Evolutionary conservation across 352 stramenopile genomes (phyloP), one percentile per base, ranked within the genome.

Genomic region (Phytopythium ostracodes): DNA sequence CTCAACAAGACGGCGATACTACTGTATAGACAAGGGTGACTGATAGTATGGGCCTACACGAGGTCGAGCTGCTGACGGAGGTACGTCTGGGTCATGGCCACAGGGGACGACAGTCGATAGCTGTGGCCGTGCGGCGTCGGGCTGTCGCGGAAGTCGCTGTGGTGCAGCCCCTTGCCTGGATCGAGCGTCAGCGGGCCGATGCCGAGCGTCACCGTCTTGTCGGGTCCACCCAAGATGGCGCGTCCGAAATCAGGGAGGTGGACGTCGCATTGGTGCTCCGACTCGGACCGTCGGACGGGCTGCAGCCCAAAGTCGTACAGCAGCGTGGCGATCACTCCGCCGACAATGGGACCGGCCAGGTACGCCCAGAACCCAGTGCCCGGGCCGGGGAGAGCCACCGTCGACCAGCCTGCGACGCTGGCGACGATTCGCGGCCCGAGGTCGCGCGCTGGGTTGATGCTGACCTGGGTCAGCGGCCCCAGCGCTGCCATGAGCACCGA

Each of bases 371-470:
- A 86, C 31, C 67, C 76, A 44, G 74, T 67, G 25, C 65, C 65
- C 9, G 79, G 81, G 24, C 85, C 76, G 11, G 71, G 75, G 15
- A 82, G 46, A 6, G 70, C 67, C 53, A 17, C 49, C 15, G 56
- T 64, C 11, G 72, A 72, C 86, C 86, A 95, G 20, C 86, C 86
- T 35, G 81, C 79, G 29, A 78, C 63, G n/a, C 55, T 70, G 1
- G 79, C 83, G 12, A 93, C 69, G 40, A 94, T 62, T 20, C 81
- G 66, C 38, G 84, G 82, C 1, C 86, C 86, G 59, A 95, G 87
- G 64, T 95, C 86, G 42, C 86, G 73, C 11, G 81, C 84, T 15
- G 84, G 87, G 59, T 94, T 96, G 51, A 92, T 74, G 58, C 79
- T 76, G 17, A 78, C 81, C 58, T 92, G 82, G 0, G 82, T 90